A percentile compares a stretch with the other conserved stretches of the same genome.
These are phyloP conservation scores for Gossypium australe DNA, from an alignment of 345 rosid genomes.

Conservation along the genomic window DNA sequence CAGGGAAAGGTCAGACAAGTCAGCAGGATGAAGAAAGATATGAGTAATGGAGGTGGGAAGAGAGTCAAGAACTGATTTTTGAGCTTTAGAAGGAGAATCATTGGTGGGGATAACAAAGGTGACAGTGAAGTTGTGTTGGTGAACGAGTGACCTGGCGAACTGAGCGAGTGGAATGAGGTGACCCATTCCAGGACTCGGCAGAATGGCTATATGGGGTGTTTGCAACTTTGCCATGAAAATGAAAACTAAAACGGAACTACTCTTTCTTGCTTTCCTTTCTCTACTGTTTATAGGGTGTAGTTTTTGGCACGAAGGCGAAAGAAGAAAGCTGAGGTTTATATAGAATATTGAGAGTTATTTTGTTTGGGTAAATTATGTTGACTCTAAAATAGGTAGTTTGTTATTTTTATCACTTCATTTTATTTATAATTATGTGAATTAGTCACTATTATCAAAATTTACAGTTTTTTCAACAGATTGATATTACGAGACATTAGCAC, in stretches of 20 bases:
- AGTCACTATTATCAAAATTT: too few relatives aligned
- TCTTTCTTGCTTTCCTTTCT: neutral
- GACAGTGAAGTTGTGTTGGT: neutral
- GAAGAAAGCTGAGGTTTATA: neutral
- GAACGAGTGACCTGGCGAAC: neutral
- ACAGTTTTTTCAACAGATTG: accelerated
- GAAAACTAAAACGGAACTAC: neutral
- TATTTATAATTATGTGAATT: too few relatives aligned
- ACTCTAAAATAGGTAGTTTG: too few relatives aligned
- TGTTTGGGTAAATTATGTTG: too few relatives aligned
- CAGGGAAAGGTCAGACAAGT: neutral
- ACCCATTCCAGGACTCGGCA: neutral
- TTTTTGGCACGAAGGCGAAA: too few relatives aligned
- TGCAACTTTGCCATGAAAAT: neutral
- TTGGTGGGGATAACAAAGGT: neutral
- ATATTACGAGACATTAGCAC: too few relatives aligned
- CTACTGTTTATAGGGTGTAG: too few relatives aligned
- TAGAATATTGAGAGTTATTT: neutral
- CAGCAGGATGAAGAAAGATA: neutral
- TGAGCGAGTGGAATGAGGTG: neutral
- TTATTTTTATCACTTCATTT: too few relatives aligned
- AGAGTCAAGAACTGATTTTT: neutral
- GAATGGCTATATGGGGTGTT: neutral
- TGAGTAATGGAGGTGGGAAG: neutral
- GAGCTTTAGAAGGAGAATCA: neutral